Evolutionary conservation across 1,139 yeast genomes (phyloP).

Genomic region (Saccharomycopsis crataegensis): DNA sequence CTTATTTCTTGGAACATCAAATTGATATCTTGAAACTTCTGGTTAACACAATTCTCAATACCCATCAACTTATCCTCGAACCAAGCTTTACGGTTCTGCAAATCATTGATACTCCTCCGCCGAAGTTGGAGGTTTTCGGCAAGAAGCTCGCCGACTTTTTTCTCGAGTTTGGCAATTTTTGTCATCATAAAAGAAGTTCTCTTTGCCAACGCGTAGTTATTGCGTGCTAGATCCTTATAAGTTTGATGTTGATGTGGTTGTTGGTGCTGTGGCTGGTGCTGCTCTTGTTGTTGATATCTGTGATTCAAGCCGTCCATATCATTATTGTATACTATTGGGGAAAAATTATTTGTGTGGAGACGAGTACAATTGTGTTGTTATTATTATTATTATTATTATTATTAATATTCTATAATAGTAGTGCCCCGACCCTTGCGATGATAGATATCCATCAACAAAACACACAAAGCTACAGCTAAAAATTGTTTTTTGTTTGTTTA

Average conservation of each 20-base stretch:
- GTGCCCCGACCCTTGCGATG: too few relatives aligned
- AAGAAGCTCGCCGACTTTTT: conserved; percentile 27
- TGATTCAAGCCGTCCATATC: conserved; percentile 2
- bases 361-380: not conserved
- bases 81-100: conserved; percentile 19
- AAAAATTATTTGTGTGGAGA: not conserved
- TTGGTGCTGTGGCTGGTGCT: not conserved
- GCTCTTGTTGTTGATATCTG: not conserved
- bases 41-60: conserved; percentile 26
- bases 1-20: conserved; percentile 22
- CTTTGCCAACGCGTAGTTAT: conserved; percentile 33
- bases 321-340: not conserved
- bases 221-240: conserved; percentile 10
- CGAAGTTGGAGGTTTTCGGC: conserved; percentile 28
- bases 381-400: not conserved
- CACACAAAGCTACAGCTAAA: too few relatives aligned
- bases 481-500: too few relatives aligned
- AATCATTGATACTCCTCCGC: conserved; percentile 17
- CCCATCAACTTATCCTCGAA: conserved; percentile 23
- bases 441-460: too few relatives aligned
- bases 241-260: conserved; percentile 3
- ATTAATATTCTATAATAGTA: not conserved
- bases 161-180: conserved; percentile 33
- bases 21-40: conserved; percentile 29
- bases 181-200: conserved; percentile 32